A percentile compares a stretch with the other conserved stretches of the same genome.
These are phyloP conservation scores for Eucalyptus polybractea DNA, from an alignment of 345 rosid genomes.

Conservation along the genomic window DNA sequence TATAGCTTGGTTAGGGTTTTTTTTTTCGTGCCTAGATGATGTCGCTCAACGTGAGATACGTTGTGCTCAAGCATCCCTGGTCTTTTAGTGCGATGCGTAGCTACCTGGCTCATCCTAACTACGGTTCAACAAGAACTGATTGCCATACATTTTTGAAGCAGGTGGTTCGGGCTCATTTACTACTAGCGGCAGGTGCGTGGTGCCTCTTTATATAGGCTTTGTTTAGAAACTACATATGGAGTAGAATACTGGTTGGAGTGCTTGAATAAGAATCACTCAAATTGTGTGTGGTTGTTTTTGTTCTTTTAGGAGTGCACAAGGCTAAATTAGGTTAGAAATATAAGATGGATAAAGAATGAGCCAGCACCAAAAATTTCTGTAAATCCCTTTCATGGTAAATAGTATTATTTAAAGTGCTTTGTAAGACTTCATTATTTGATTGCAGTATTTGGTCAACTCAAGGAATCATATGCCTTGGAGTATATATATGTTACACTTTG, in stretches of 20 bases:
- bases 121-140: not conserved
- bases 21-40: not conserved
- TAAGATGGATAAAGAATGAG: not conserved
- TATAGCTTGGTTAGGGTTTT: not conserved
- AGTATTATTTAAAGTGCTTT: not conserved
- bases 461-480: not conserved
- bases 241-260: not conserved
- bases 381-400: not conserved
- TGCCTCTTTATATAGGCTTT: not conserved
- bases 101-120: not conserved
- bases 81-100: not conserved
- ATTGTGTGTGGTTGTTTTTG: not conserved
- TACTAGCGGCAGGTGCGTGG: not conserved
- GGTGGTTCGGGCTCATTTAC: not conserved
- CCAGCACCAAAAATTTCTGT: not conserved
- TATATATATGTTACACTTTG: not conserved
- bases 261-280: not conserved
- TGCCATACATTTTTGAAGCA: not conserved
- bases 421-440: too few species aligned
- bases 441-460: not conserved
- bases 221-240: not conserved
- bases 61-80: not conserved
- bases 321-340: not conserved
- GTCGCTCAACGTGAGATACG: not conserved
- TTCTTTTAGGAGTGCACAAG: not conserved